phyloP scores from a whole-genome alignment of 805 yeast genomes.

The Yarrowia sp. region DNA sequence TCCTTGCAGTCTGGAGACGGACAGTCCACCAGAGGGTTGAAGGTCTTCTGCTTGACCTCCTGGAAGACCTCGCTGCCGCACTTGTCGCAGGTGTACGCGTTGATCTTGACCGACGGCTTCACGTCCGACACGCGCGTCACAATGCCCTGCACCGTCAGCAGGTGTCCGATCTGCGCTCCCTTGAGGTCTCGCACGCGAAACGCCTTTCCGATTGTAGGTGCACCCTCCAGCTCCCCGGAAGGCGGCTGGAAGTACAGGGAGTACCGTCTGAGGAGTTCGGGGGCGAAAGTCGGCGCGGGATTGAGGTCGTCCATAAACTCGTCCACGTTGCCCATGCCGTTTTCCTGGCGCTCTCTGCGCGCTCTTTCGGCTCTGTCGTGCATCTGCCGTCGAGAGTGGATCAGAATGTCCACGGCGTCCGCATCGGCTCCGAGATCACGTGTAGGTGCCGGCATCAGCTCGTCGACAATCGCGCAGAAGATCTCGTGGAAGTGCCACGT shows the following conservation, averaged over 20 bases:
- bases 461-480: slow-evolving; percentile 72
- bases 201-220: slow-evolving; percentile 47
- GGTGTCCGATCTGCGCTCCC: slow-evolving; percentile 78
- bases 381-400: slow-evolving; percentile 83
- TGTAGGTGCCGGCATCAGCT: slow-evolving; percentile 82
- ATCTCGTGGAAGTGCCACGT: slow-evolving; percentile 77
- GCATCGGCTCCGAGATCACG: slow-evolving; percentile 74
- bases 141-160: slow-evolving; percentile 89
- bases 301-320: slow-evolving; percentile 31
- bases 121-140: slow-evolving; percentile 95
- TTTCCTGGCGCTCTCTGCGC: slow-evolving; percentile 2
- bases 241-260: slow-evolving; percentile 82
- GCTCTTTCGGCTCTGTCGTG: slow-evolving; percentile 65
- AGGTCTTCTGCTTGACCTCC: slow-evolving; percentile 81
- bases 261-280: slow-evolving; percentile 83
- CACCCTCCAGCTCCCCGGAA: slow-evolving; percentile 39
- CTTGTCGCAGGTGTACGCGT: slow-evolving; percentile 95
- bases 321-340: slow-evolving; percentile 53
- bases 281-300: slow-evolving; percentile 54
- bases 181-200: slow-evolving; percentile 86
- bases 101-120: slow-evolving; percentile 85
- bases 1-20: slow-evolving; percentile 73
- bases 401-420: slow-evolving; percentile 88
- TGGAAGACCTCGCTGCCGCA: slow-evolving; percentile 97
- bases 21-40: slow-evolving; percentile 86